These are phyloP conservation scores for Chrysanthemum lavandulifolium DNA, from an alignment of 129 eudicot genomes.

Conservation along the genomic window DNA sequence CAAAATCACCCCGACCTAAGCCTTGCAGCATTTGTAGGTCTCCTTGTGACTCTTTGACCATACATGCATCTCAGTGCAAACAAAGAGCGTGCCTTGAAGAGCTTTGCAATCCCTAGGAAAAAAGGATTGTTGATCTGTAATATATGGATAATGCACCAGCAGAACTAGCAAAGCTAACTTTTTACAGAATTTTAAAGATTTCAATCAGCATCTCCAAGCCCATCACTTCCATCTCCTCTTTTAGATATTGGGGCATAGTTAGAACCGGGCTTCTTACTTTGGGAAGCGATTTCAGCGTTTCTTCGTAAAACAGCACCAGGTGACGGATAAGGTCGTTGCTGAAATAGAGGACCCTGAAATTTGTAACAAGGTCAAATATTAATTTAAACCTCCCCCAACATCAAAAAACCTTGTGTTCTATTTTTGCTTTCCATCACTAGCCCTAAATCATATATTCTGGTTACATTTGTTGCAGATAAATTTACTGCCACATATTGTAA, in stretches of 20 bases:
- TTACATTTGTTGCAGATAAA: neutral
- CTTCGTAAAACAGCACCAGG: conserved; percentile 97
- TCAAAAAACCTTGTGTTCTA: neutral
- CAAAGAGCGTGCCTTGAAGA: too few relatives aligned
- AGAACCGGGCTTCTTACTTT: conserved; percentile 71
- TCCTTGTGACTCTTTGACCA: too few relatives aligned
- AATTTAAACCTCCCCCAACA: neutral
- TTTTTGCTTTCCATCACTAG: neutral
- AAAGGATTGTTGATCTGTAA: too few relatives aligned
- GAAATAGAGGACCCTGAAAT: conserved; percentile 94
- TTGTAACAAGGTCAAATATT: conserved; percentile 1
- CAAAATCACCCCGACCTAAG: too few relatives aligned
- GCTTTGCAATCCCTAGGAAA: too few relatives aligned
- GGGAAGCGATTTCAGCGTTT: conserved; percentile 86
- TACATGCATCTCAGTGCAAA: too few relatives aligned
- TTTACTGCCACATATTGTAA: neutral
- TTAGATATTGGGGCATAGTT: conserved; percentile 74
- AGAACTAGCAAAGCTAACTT: too few relatives aligned
- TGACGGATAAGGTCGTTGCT: conserved; percentile 98
- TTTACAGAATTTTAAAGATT: neutral
- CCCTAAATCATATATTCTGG: neutral
- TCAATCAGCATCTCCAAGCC: conserved; percentile 97
- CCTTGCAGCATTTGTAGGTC: too few relatives aligned
- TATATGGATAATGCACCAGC: too few relatives aligned
- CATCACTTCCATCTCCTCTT: conserved; percentile 99